Base-by-base conservation (phyloP, 1,284 basidiomycete species). In the Apiotrichum siamense region DNA sequence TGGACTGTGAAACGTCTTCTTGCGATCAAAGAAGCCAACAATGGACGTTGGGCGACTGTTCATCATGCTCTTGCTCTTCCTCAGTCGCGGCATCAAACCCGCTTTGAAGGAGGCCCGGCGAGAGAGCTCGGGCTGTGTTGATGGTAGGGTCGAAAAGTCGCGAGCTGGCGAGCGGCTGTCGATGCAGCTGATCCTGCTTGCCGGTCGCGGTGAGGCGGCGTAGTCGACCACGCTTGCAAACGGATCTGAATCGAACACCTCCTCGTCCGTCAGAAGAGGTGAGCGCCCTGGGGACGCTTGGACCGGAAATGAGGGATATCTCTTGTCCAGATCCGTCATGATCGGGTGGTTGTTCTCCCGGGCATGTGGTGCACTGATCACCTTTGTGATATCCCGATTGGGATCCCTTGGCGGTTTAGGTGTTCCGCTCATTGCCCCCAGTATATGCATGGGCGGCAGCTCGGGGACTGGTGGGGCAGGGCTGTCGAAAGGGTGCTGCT, bases 141-240 rank as follows among this genome's bases (percentile, higher is more conserved):
- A 20, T 3, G 44, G n/a, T n/a, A 24, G 10, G 25, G 44, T 9
- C 11, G 42, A 21, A 24, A 47, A 52, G 27, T 52, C 50, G 20
- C 27, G 38, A 5, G 39, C 23, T 2, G 50, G 45, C 7, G 50
- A 42, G 21, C 45, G 50, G 11, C 31, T 21, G 10, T 15, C 21
- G 2, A 7, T 2, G 10, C 37, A n/a, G 35, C 21, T 15, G 20
- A 24, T 7, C 7, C 6, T 11, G 40, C 25, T 20, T 23, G 37
- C 44, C 4, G 24, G 33, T 18, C 42, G 32, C 2, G 44, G 12
- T 1, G n/a, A 18, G 10, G 27, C 17, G 7, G 40, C 41, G 23
- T 49, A 54, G 47, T 67, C 60, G 31, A 68, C 52, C 13, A 57
- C 54, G 4, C 64, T 64, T 1, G 65, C 65, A 48, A 72, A 72